Evolutionary conservation across 768 basidiomycete species (phyloP).

Genomic region (Mrakia hoshinonis): DNA sequence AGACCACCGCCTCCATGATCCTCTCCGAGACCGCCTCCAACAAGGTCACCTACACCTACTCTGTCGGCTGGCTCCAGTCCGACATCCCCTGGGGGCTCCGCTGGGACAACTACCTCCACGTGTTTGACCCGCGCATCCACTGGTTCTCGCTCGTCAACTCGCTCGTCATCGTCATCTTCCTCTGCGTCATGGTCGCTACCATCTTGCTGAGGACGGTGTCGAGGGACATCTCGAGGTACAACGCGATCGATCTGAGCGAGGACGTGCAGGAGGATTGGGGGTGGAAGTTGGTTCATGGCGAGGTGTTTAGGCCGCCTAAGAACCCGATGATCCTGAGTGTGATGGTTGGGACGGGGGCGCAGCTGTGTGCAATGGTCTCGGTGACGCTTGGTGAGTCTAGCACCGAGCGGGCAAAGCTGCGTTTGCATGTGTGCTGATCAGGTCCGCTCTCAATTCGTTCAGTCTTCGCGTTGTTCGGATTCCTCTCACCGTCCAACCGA

Average conservation of each 20-base stretch:
- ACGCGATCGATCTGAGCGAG: constrained; percentile 73
- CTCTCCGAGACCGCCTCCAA: constrained; percentile 57
- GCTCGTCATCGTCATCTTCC: constrained; percentile 78
- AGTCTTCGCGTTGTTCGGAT: constrained; percentile 88
- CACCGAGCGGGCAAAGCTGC: neutral
- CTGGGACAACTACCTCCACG: constrained; percentile 81
- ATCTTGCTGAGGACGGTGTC: constrained; percentile 76
- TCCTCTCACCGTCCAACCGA: constrained; percentile 90
- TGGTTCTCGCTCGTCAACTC: constrained; percentile 95
- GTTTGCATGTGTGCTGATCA: neutral
- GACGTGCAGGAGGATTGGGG: constrained; percentile 71
- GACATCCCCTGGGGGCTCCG: constrained; percentile 71
- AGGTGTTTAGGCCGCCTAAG: constrained; percentile 79
- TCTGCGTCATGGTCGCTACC: constrained; percentile 88
- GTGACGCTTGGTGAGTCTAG: constrained; percentile 64
- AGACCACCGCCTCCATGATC: constrained; percentile 43
- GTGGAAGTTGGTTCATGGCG: constrained; percentile 95
- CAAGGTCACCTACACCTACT: constrained; percentile 64
- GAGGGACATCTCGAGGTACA: constrained; percentile 90
- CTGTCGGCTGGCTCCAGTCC: constrained; percentile 61
- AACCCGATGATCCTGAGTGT: constrained; percentile 70
- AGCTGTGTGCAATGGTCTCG: constrained; percentile 73
- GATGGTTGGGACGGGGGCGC: constrained; percentile 82
- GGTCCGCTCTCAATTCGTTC: neutral
- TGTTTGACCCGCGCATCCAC: constrained; percentile 52